Evolutionary conservation across 2,329 filamentous ascomycete genomes (phyloP), one percentile per base, ranked within the genome.

Genomic region (Hymenoscyphus scutula): DNA sequence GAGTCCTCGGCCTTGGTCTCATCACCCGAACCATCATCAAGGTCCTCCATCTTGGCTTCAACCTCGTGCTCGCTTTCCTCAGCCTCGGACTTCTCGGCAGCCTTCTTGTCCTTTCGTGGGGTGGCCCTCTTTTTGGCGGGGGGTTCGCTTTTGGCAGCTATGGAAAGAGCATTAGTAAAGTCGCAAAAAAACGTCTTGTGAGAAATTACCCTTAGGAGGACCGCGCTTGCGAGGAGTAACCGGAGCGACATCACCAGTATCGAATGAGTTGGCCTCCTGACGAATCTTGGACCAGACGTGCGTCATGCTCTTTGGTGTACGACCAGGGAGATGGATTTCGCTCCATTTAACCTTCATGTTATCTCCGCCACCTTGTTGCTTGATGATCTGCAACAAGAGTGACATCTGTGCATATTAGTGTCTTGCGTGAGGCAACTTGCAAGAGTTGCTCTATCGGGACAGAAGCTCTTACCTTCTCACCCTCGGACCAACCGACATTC

Each of bases 321-420:
- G 59, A 10, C 59, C 59, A 7, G 59, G 51, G 13, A 60, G 34
- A 30, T 27, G 13, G 25, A 60, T 60, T 5, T 60, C 17, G 19
- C 19, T n/a, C 30, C 34, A 60, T 19, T 60, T 56, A 23, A 56
- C 19, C 7, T 30, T 41, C 34, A 60, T 38, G 6, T 29, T 32
- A 1, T 60, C 59, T 7, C 59, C 59, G n/a, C 59, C 59, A 17
- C 27, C 37, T 29, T 60, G 59, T 19, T 55, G 41, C 41, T 48
- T 41, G 53, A 60, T 60, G 51, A 60, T 60, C 27, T 60, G 59
- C n/a, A 60, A n/a, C n/a, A 60, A 34, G 19, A 60, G 34, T n/a
- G 59, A 56, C 34, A 45, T 56, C 59, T 60, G 30, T 7, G 3
- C 4, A 5, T 55, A 34, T 60, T 32, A 60, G 23, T 2, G 17